phyloP scores from a whole-genome alignment of 345 rosid genomes.

The Bretschneidera sinensis region DNA sequence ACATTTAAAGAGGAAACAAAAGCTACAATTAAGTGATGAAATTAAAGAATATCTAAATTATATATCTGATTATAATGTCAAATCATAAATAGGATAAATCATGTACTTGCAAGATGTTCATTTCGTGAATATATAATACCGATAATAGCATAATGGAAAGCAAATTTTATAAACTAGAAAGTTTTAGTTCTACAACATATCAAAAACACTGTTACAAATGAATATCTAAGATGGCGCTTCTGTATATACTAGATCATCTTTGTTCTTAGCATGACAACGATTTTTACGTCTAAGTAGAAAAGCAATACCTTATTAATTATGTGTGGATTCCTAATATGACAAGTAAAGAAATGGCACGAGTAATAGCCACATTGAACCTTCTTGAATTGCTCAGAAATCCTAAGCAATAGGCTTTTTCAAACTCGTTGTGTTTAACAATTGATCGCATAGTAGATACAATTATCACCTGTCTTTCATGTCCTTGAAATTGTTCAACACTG shows the following conservation, averaged over 20 bases:
- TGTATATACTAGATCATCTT: not conserved
- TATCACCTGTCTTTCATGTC: constrained; percentile 80
- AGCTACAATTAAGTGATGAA: too few species aligned
- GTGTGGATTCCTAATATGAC: constrained; percentile 81
- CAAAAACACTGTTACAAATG: too few species aligned
- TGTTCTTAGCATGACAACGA: not conserved
- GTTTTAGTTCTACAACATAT: too few species aligned
- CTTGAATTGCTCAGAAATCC: constrained; percentile 85
- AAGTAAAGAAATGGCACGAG: constrained; percentile 75
- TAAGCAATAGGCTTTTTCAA: constrained; percentile 57
- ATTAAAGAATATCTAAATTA: too few species aligned
- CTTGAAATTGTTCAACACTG: constrained; percentile 96
- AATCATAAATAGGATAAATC: too few species aligned
- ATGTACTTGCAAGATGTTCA: too few species aligned
- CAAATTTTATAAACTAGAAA: too few species aligned
- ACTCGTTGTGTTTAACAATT: constrained; percentile 71
- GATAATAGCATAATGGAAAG: too few species aligned
- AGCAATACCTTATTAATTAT: constrained; percentile 62
- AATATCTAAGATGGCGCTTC: too few species aligned
- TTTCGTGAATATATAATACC: too few species aligned
- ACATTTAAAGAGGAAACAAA: too few species aligned
- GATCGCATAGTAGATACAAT: constrained; percentile 86
- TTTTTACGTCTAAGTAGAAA: not conserved
- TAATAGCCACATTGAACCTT: constrained; percentile 83
- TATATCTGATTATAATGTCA: too few species aligned